Conservation (phyloP, 208 protist genomes). For the Naegleria fowleri region DNA sequence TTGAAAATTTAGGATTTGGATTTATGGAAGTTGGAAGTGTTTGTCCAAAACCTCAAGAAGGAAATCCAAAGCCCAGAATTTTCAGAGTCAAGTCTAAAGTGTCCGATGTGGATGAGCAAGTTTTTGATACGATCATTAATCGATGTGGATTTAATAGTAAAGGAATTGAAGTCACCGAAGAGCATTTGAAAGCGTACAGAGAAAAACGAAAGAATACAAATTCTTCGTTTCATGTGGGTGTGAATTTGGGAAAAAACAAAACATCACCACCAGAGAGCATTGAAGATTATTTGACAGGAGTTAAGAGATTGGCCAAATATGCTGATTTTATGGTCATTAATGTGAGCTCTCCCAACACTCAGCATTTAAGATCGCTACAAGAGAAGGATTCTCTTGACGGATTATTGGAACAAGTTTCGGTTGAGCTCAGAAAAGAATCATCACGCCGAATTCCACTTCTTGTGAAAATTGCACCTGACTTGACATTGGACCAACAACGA, state of each 20-base stretch:
- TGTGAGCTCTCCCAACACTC: conserved; percentile 54
- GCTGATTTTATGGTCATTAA: conserved; percentile 62
- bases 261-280: conserved; percentile 20
- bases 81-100: conserved; percentile 48
- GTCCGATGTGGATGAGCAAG: conserved; percentile 31
- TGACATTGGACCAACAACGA: conserved; percentile 35
- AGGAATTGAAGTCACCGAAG: conserved; percentile 35
- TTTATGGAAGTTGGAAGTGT: conserved; percentile 57
- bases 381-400: conserved; percentile 18
- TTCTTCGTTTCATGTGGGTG: conserved; percentile 36
- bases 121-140: conserved; percentile 48
- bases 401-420: conserved; percentile 16
- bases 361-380: conserved; percentile 48
- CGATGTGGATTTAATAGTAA: conserved; percentile 63
- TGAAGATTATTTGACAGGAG: conserved; percentile 46
- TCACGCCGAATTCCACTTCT: conserved; percentile 39
- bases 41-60: conserved; percentile 54
- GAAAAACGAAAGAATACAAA: not conserved
- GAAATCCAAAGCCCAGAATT: conserved; percentile 53
- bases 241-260: conserved; percentile 65
- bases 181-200: conserved; percentile 22
- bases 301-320: conserved; percentile 37
- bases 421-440: not conserved
- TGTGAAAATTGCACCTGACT: conserved; percentile 50
- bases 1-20: conserved; percentile 48